Evolutionary conservation across 2,329 filamentous ascomycete species (phyloP).

Genomic region (Aspergillus pseudonomiae): DNA sequence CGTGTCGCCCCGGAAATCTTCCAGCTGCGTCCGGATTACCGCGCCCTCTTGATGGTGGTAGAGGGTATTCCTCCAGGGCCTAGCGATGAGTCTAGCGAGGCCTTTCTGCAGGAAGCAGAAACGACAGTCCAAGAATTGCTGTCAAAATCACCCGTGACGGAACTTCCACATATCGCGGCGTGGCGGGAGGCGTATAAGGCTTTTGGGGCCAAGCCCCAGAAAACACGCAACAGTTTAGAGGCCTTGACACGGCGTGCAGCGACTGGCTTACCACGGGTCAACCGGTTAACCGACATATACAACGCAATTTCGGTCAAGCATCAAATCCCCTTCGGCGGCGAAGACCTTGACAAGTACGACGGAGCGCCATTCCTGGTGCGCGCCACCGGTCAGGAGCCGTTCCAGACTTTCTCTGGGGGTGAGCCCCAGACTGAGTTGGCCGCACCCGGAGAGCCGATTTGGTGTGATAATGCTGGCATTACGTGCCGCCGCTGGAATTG

Average conservation of each 20-base stretch:
- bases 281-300: conserved; percentile 45
- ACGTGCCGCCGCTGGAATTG: conserved; percentile 47
- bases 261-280: conserved; percentile 39
- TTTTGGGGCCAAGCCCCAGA: conserved; percentile 45
- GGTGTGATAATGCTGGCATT: conserved; percentile 43
- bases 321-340: conserved; percentile 43
- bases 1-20: conserved; percentile 32
- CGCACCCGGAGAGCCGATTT: conserved; percentile 40
- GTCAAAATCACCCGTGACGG: neutral
- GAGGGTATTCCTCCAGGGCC: conserved; percentile 35
- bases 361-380: conserved; percentile 21
- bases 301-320: conserved; percentile 45
- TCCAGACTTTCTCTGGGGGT: neutral
- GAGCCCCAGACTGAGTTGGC: conserved; percentile 14
- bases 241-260: conserved; percentile 37
- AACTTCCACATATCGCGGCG: conserved; percentile 40
- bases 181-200: conserved; percentile 44
- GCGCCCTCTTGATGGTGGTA: conserved; percentile 39
- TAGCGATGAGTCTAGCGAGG: conserved; percentile 32
- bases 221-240: conserved; percentile 42
- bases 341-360: conserved; percentile 43
- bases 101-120: neutral
- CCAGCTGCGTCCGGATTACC: conserved; percentile 41
- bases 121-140: neutral
- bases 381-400: neutral